phyloP scores from a whole-genome alignment of 2,329 filamentous ascomycete species.

The Neonectria sp. region DNA sequence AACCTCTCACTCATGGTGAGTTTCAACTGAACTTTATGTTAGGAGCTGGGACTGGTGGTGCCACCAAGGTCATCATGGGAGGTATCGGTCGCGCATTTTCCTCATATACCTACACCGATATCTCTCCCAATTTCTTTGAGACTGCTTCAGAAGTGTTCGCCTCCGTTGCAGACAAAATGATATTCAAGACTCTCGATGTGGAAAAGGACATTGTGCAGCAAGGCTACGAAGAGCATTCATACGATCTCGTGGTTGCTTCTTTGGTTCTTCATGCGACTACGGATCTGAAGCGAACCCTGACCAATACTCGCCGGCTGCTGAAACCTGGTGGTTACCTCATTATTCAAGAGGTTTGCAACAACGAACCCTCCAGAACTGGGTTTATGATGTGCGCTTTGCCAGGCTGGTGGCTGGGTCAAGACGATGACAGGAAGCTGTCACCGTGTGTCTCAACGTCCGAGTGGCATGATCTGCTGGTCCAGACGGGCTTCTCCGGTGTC shows the following conservation, averaged over 20 bases:
- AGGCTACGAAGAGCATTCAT: constrained; percentile 22
- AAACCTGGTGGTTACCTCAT: constrained; percentile 29
- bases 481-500: constrained; percentile 9
- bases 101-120: constrained; percentile 23
- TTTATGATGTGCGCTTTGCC: constrained; percentile 27
- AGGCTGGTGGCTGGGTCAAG: constrained; percentile 23
- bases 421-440: constrained; percentile 14
- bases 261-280: background rate
- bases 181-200: constrained; percentile 13
- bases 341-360: constrained; percentile 22
- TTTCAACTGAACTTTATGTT: no score
- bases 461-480: constrained; percentile 3
- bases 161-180: background rate
- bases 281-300: background rate
- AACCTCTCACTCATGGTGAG: no score
- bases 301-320: constrained; percentile 12
- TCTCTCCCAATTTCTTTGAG: constrained; percentile 19
- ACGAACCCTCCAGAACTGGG: constrained; percentile 4
- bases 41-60: constrained; percentile 7
- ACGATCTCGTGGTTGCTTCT: constrained; percentile 11
- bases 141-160: constrained; percentile 19
- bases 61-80: constrained; percentile 5
- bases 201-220: constrained; percentile 11
- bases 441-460: background rate
- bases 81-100: background rate